These are phyloP conservation scores for Colletotrichum cordylinicola DNA, from an alignment of 2,329 filamentous ascomycete genomes.

Conservation along the genomic window DNA sequence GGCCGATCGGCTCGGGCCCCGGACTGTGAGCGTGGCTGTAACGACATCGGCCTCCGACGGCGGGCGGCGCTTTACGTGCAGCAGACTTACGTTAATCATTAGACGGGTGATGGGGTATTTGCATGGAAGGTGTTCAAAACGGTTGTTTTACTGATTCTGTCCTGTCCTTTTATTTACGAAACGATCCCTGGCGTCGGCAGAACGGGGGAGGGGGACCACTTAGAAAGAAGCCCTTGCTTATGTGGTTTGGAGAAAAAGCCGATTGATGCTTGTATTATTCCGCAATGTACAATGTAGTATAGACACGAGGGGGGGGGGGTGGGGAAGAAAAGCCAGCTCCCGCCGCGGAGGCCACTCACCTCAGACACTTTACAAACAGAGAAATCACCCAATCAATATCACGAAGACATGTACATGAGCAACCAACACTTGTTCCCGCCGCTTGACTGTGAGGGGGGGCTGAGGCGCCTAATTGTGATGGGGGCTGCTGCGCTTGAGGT, in stretches of 20 bases:
- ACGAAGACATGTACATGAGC: background rate
- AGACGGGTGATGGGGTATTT: slow-evolving; percentile 22
- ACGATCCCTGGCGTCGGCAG: background rate
- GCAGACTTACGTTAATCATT: slow-evolving; percentile 7
- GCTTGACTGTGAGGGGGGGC: background rate
- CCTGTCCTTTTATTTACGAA: background rate
- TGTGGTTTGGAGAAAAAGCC: background rate
- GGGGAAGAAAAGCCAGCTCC: slow-evolving; percentile 28
- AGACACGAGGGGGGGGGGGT: slow-evolving; percentile 12
- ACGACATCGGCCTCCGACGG: slow-evolving; percentile 24
- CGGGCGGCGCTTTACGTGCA: background rate
- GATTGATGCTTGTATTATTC: slow-evolving; percentile 27
- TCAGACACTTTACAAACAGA: slow-evolving; percentile 24
- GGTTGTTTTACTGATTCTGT: slow-evolving; percentile 29
- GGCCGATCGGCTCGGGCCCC: slow-evolving; percentile 23
- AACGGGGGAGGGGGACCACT: background rate
- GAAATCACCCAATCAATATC: slow-evolving; percentile 1
- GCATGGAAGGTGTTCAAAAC: slow-evolving; percentile 45
- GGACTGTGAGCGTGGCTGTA: slow-evolving; percentile 25
- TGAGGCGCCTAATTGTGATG: background rate
- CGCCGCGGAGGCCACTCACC: slow-evolving; percentile 39
- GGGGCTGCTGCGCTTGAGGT: background rate
- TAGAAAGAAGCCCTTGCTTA: background rate
- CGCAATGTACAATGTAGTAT: slow-evolving; percentile 15
- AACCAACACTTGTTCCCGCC: background rate